Percentiles rank a stretch among this genome's conserved stretches.
phyloP scores from a whole-genome alignment of 2,329 filamentous ascomycete genomes.

The Pestalotiopsis sp. region DNA sequence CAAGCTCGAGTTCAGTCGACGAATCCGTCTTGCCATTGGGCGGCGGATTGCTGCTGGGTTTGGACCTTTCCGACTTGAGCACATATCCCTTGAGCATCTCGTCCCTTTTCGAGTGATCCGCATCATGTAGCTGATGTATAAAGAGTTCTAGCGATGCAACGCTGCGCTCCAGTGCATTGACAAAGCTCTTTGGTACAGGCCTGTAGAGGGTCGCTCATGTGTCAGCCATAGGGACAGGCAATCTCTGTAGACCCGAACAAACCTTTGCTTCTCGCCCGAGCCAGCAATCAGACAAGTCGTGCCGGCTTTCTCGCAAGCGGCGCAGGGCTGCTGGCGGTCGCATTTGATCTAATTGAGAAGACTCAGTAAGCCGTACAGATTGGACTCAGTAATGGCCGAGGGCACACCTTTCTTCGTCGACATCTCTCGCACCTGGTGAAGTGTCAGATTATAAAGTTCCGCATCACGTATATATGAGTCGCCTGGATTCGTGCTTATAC shows the following conservation, averaged over 20 bases:
- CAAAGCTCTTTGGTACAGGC: slow-evolving; percentile 47
- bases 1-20: slow-evolving; percentile 21
- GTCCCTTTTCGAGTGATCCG: slow-evolving; percentile 40
- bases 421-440: slow-evolving; percentile 14
- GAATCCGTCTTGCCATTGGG: slow-evolving; percentile 15
- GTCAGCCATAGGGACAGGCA: not conserved
- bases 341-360: slow-evolving; percentile 14
- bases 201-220: slow-evolving; percentile 25
- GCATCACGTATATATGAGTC: not conserved
- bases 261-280: slow-evolving; percentile 19
- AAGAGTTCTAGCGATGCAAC: slow-evolving; percentile 48
- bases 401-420: slow-evolving; percentile 13
- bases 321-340: slow-evolving; percentile 15
- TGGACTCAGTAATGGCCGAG: too few species aligned
- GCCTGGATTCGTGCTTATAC: not conserved
- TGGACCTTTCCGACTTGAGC: slow-evolving; percentile 17
- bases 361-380: not conserved
- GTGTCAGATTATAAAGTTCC: too few species aligned
- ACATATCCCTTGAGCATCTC: slow-evolving; percentile 43
- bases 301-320: slow-evolving; percentile 15
- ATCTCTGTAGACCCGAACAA: not conserved
- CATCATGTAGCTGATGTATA: slow-evolving; percentile 45
- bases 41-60: slow-evolving; percentile 18
- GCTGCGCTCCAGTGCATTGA: slow-evolving; percentile 49
- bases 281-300: slow-evolving; percentile 15